Percentiles rank a stretch among this genome's conserved stretches.
phyloP scores from a whole-genome alignment of 2,329 filamentous ascomycete species.

The Colletotrichum sp. region DNA sequence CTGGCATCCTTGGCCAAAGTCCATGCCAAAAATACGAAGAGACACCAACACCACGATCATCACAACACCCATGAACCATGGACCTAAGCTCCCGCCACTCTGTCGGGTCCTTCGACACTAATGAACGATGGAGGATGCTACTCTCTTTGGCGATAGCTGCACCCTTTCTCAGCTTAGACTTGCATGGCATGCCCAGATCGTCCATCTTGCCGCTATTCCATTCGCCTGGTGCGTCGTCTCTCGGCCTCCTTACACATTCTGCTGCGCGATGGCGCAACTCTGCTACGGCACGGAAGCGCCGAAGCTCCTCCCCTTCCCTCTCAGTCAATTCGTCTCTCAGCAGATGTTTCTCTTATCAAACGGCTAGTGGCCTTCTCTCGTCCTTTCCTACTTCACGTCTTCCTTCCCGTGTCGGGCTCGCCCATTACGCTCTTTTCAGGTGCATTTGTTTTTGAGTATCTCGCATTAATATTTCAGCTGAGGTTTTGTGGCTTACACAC shows the following conservation, averaged over 20 bases:
- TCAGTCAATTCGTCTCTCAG: neutral
- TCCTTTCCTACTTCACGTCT: neutral
- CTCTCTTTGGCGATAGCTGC: neutral
- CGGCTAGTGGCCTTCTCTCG: neutral
- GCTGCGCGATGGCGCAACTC: neutral
- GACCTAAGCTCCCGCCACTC: neutral
- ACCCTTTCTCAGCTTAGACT: neutral
- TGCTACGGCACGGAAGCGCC: neutral
- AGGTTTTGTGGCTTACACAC: neutral
- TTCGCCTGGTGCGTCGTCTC: neutral
- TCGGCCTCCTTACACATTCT: neutral
- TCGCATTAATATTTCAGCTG: neutral
- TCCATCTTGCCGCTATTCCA: slow-evolving; percentile 1
- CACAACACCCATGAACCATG: neutral
- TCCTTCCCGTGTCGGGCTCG: neutral
- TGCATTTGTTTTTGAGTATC: neutral
- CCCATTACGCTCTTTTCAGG: neutral
- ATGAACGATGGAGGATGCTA: neutral
- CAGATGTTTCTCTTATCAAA: slow-evolving; percentile 2
- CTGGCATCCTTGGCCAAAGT: neutral
- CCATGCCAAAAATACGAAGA: slow-evolving; percentile 14
- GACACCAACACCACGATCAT: neutral
- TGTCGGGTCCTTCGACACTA: neutral
- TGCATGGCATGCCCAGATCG: slow-evolving; percentile 8
- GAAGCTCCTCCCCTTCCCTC: neutral